phyloP scores from a whole-genome alignment of 2,329 filamentous ascomycete genomes.

The Venturia oleaginea region DNA sequence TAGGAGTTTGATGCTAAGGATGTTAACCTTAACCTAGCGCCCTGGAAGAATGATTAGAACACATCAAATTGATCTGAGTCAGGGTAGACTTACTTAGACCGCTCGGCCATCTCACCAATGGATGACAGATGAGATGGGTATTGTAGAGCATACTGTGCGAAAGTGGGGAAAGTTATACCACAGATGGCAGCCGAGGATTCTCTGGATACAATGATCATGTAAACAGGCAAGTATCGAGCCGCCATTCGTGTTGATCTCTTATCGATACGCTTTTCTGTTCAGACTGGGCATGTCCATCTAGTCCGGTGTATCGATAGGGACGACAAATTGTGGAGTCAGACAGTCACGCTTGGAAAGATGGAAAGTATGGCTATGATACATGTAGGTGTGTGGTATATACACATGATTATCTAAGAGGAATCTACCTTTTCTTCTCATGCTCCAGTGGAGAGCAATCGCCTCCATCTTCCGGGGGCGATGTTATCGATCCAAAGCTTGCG shows the following conservation, averaged over 20 bases:
- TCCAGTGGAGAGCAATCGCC: not conserved
- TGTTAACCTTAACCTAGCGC: not conserved
- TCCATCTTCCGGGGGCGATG: not conserved
- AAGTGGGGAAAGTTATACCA: not conserved
- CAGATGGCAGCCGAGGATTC: no score
- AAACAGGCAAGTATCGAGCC: no score
- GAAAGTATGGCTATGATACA: no score
- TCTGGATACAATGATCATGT: no score
- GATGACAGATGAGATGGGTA: not conserved
- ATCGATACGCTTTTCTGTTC: no score
- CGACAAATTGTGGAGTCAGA: no score
- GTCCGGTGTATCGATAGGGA: no score
- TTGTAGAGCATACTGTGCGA: not conserved
- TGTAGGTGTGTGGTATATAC: not conserved
- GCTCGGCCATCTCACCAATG: not conserved
- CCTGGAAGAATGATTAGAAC: not conserved
- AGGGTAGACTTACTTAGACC: not conserved
- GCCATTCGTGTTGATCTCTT: no score
- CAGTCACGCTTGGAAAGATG: no score
- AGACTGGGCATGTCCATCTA: no score
- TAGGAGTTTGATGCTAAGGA: not conserved
- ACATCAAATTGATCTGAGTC: not conserved
- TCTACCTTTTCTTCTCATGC: not conserved
- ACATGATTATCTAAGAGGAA: not conserved
- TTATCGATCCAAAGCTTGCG: constrained; percentile 27